These are phyloP conservation scores for Lanmaoa pseudosensibilis DNA, from an alignment of 768 basidiomycete species.

Conservation along the genomic window DNA sequence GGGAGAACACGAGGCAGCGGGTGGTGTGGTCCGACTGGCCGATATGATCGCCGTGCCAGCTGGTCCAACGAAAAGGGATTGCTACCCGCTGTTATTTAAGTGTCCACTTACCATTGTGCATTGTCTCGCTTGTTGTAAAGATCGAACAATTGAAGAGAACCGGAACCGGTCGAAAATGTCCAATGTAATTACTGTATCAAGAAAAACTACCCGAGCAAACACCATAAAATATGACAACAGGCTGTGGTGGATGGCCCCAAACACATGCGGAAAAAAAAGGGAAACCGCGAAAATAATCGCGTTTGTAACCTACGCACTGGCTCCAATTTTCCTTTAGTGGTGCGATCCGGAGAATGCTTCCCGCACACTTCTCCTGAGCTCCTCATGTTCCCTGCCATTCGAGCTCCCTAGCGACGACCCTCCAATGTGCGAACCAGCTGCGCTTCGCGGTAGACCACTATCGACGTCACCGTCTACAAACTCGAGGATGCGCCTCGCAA, in stretches of 20 bases:
- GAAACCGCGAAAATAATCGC: neutral
- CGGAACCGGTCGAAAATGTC: neutral
- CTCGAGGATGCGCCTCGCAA: slow-evolving; percentile 83
- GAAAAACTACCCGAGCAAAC: slow-evolving; percentile 1
- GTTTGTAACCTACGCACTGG: neutral
- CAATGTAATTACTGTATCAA: neutral
- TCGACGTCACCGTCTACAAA: slow-evolving; percentile 78
- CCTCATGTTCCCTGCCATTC: slow-evolving; percentile 67
- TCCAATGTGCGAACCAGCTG: slow-evolving; percentile 63
- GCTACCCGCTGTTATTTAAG: neutral
- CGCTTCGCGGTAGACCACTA: slow-evolving; percentile 57
- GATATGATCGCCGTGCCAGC: slow-evolving; percentile 4
- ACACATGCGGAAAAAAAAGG: neutral
- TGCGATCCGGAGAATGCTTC: slow-evolving; percentile 76
- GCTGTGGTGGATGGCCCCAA: slow-evolving; percentile 1
- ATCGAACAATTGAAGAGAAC: neutral
- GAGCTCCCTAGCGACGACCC: slow-evolving; percentile 67
- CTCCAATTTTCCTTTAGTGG: slow-evolving; percentile 21
- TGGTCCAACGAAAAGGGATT: neutral
- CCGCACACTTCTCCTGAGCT: slow-evolving; percentile 76
- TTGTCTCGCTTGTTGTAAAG: neutral
- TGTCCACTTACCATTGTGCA: neutral
- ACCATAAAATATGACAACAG: slow-evolving; percentile 16
- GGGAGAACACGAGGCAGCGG: slow-evolving; percentile 22
- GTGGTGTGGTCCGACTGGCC: neutral